phyloP scores from a whole-genome alignment of 75 land plant genomes.

The Pinus taeda region DNA sequence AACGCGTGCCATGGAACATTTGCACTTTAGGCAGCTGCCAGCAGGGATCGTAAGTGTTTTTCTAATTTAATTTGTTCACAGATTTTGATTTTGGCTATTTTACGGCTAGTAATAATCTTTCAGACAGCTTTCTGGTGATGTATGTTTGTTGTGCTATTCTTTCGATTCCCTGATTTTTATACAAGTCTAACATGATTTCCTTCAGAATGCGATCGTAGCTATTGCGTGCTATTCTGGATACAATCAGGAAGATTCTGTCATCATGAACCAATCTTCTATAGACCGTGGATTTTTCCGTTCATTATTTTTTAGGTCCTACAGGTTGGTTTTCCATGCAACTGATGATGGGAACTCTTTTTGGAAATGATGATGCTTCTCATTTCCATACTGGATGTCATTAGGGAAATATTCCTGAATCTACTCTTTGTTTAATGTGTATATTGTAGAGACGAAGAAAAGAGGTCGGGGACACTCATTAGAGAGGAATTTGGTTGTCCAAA shows the following conservation, averaged over 20 bases:
- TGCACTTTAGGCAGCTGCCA: conserved; percentile 97
- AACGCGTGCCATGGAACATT: conserved; percentile 98
- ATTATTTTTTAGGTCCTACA: conserved; percentile 93
- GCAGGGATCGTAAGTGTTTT: conserved; percentile 87
- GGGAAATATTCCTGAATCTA: not conserved
- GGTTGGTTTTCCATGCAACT: conserved; percentile 26
- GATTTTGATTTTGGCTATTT: not conserved
- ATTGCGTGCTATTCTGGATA: conserved; percentile 99
- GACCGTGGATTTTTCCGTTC: conserved; percentile 98
- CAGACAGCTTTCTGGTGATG: not conserved
- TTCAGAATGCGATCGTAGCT: conserved; percentile 96
- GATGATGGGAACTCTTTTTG: no score
- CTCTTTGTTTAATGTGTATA: not conserved
- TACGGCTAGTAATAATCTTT: not conserved
- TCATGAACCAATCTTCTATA: conserved; percentile 98
- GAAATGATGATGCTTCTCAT: not conserved
- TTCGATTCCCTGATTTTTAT: not conserved
- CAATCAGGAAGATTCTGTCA: conserved; percentile 99
- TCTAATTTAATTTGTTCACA: conserved; percentile 8
- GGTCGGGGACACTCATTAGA: conserved; percentile 92
- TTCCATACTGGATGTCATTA: not conserved
- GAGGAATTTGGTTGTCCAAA: conserved; percentile 97
- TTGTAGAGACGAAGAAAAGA: conserved; percentile 94
- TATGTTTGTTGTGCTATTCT: not conserved
- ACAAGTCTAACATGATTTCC: not conserved